Percentiles rank a stretch among this genome's conserved stretches.
Conservation (phyloP, 495 filamentous ascomycete species). For the Penicillium silybi region DNA sequence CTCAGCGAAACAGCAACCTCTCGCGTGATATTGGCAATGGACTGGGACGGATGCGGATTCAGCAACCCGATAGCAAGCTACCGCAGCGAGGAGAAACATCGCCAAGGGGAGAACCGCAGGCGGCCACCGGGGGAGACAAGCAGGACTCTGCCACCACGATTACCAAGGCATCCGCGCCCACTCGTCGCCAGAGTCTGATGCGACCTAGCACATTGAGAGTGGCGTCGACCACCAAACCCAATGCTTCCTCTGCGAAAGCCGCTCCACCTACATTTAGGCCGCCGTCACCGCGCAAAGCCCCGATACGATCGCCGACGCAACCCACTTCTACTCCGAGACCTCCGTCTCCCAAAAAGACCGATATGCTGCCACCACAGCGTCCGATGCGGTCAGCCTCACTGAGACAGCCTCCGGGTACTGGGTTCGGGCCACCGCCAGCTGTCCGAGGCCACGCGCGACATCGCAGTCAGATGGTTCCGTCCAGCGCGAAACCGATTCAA, state of each 20-base stretch:
- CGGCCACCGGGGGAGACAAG: constrained; percentile 7
- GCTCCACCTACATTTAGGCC: constrained; percentile 16
- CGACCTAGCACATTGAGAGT: constrained; percentile 26
- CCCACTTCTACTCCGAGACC: constrained; percentile 18
- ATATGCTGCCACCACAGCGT: constrained; percentile 37
- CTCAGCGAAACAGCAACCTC: constrained; percentile 18
- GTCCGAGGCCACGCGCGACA: constrained; percentile 33
- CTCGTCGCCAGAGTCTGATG: constrained; percentile 35
- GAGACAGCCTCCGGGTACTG: constrained; percentile 28
- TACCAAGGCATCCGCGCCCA: constrained; percentile 3
- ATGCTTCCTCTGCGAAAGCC: constrained; percentile 19
- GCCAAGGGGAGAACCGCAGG: constrained; percentile 14
- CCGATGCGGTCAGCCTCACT: constrained; percentile 40
- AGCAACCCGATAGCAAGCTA: constrained; percentile 8
- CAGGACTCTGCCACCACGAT: constrained; percentile 1
- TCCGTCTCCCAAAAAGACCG: constrained; percentile 34
- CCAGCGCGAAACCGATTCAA: constrained; percentile 14
- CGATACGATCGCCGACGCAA: constrained; percentile 9
- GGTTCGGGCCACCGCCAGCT: constrained; percentile 8
- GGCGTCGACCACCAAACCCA: constrained; percentile 13
- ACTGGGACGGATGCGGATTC: constrained; percentile 9
- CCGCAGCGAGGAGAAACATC: constrained; percentile 13
- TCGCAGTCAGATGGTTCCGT: constrained; percentile 32
- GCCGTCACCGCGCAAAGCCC: constrained; percentile 31
- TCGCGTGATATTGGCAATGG: constrained; percentile 11